phyloP scores from a whole-genome alignment of 305 asterid genomes.

The Ilex paraguariensis region DNA sequence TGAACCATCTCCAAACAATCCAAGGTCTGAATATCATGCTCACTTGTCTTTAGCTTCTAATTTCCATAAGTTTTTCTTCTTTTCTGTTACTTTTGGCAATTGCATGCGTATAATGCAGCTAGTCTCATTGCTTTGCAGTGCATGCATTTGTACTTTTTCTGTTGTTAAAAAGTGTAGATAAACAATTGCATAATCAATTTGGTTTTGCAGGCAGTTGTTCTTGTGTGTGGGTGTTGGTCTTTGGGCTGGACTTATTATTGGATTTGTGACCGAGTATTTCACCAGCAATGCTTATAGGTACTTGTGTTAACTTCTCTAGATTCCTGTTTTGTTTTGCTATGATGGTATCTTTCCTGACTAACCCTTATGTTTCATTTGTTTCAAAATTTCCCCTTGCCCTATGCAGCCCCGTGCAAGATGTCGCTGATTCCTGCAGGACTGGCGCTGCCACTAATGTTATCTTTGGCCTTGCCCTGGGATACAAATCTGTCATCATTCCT shows the following conservation, averaged over 20 bases:
- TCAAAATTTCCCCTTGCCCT: neutral
- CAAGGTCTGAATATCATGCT: too few species aligned
- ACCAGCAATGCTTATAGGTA: slow-evolving; percentile 77
- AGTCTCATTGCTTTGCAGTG: neutral
- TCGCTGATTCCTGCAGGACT: slow-evolving; percentile 22
- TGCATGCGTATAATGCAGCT: too few species aligned
- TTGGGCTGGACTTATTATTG: slow-evolving; percentile 71
- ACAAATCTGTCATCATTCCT: slow-evolving; percentile 22
- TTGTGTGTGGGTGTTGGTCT: slow-evolving; percentile 63
- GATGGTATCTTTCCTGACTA: neutral
- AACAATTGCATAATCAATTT: too few species aligned
- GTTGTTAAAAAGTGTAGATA: too few species aligned
- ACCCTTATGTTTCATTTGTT: neutral
- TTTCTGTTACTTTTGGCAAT: too few species aligned
- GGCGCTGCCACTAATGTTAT: slow-evolving; percentile 25
- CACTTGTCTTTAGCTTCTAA: too few species aligned
- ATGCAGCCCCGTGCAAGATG: slow-evolving; percentile 26
- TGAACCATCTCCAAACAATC: too few species aligned
- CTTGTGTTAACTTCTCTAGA: neutral
- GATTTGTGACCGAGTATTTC: slow-evolving; percentile 60
- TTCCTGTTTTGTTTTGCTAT: slow-evolving; percentile 3
- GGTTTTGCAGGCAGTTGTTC: slow-evolving; percentile 42
- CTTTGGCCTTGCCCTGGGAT: slow-evolving; percentile 24
- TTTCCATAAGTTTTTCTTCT: too few species aligned
- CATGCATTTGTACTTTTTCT: neutral